phyloP scores from a whole-genome alignment of 176 grass and related monocot genomes.

The Chloris gayana region DNA sequence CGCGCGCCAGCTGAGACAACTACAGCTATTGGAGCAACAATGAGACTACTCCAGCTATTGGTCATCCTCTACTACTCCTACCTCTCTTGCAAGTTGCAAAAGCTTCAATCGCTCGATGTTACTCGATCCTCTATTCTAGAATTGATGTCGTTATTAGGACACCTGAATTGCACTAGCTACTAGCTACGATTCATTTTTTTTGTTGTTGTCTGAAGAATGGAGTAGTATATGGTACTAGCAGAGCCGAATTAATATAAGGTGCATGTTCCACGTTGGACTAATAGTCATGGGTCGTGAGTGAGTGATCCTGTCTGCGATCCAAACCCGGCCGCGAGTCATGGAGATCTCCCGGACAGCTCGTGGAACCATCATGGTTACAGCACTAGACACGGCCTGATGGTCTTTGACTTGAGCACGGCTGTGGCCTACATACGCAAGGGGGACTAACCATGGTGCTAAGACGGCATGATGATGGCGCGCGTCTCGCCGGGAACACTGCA shows the following conservation, averaged over 20 bases:
- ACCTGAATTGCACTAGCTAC: too few relatives aligned
- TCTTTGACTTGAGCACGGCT: constrained; percentile 33
- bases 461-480: not conserved
- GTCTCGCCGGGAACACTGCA: not conserved
- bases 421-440: not conserved
- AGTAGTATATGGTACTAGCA: too few relatives aligned
- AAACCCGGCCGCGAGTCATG: constrained; percentile 38
- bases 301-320: constrained; percentile 16
- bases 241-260: too few relatives aligned
- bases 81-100: not conserved
- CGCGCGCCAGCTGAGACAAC: not conserved
- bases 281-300: not conserved
- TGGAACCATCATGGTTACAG: constrained; percentile 3
- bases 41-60: not conserved
- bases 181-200: too few relatives aligned
- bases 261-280: not conserved
- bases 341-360: constrained; percentile 28
- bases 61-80: not conserved
- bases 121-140: too few relatives aligned
- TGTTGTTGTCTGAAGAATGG: too few relatives aligned
- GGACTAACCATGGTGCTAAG: not conserved
- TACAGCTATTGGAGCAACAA: not conserved
- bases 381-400: constrained; percentile 12
- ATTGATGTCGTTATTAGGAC: too few relatives aligned
- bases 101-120: not conserved